Base-by-base conservation (phyloP, 2,329 filamentous ascomycete genomes). In the Pseudogymnoascus sp. region DNA sequence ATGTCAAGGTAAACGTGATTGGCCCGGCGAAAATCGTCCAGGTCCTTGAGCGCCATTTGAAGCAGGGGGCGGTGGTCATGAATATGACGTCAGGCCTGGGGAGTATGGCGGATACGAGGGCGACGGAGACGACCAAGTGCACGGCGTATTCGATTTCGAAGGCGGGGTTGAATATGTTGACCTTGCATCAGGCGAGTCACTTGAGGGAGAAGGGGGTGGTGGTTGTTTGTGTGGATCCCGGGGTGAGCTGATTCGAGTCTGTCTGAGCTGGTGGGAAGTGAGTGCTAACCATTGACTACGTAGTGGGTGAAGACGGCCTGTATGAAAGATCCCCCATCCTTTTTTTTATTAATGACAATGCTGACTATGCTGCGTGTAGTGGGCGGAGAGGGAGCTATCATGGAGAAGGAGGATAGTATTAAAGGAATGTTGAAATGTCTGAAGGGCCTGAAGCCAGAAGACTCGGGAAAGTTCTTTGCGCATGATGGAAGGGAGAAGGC, bases 1-100 rank as follows among this genome's bases (percentile, higher is more conserved):
- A 79, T 58, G 75, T 82, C 59, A 69, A 72, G 25, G 69, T 75
- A 65, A 81, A 82, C 62, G 78, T 81, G 3, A 62, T 80, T 16
- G 79, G 79, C 0, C 79, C 79, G 0, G 78, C 78, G 1, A 78
- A 78, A 62, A 72, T 75, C 5, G 73, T 79, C 0, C 72, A 79
- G 66, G 71, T 72, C 1, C 65, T 81, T 0, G 22, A 36, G 22
- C 9, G 25, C 2, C 63, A 66, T 41, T 11, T 67, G 0, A 9
- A 60, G 30, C 4, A 39, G 2, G 66, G 63, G 3, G 55, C 33
- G 41, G 64, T 67, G 9, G 64, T 67, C 8, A 64, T 67, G 64
- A 66, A 66, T n/a, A 66, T 66, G 62, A 62, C 63, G 2, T 64
- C 62, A 1, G 64, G 62, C 4, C 41, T 19, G 2, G 36, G 61